Evolutionary conservation across 345 rosid species (phyloP), one percentile per base, ranked within the genome.

Genomic region (Eucalyptus brandiana): DNA sequence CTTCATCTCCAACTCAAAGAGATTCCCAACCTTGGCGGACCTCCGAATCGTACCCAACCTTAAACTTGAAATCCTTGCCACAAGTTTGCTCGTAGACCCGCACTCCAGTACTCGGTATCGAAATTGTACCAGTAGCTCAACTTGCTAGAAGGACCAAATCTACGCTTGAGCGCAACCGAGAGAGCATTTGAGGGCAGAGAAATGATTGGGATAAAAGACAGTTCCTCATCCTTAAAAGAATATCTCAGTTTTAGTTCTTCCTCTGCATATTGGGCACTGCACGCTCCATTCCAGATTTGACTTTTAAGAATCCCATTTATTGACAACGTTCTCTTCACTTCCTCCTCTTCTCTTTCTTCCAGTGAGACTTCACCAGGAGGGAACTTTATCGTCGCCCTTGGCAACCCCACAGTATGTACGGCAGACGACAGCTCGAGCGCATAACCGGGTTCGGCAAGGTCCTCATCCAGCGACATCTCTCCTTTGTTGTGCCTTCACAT

Each of bases 11-110:
- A 14, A 96, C 99, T 98, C 99, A 92, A 62, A 98, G 93, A 89
- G 99, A 98, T 21, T 95, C 98, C 99, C 98, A 98, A 88, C 97
- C 97, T 88, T 94, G 95, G 45, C 96, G 96, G 81, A 93, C 97
- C 62, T 94, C 96, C 24, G 98, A 98, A 93, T 98, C 99, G 92
- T 97, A 96, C 32, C 99, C 99, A 87, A 96, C 96, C 95, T 97
- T 97, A 86, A 98, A 92, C 91, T 97, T 98, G 93, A 91, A 95
- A 92, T 98, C 98, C 91, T 96, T 96, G 62, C 96, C 97, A 88
- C 94, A 93, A 5, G 96, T 97, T 92, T 94, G 98, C 94, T 98
- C 95, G 94, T 95, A 97, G 37, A 96, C 98, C 98, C 8, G 98
- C 94, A 91, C 97, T 95, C 99, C 99, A 97, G 91, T 92, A 45